A percentile compares a stretch with the other conserved stretches of the same genome.
Conservation (phyloP, 768 basidiomycete species). For the Boletellus emodensis region DNA sequence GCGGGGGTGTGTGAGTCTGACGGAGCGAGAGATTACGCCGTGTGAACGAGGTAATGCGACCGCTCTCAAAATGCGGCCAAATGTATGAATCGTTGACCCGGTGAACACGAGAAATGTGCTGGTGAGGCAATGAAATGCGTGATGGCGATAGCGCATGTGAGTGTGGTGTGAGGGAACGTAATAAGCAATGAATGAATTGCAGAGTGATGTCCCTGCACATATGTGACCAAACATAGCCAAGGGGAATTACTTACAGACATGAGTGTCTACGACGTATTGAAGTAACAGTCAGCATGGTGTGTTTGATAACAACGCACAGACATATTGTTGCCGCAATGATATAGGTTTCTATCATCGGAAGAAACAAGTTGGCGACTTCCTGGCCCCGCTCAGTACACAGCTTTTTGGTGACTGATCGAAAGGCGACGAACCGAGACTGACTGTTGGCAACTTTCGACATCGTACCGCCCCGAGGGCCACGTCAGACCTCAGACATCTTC, state of each 20-base stretch:
- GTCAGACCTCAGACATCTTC: slow-evolving; percentile 28
- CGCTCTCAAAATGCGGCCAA: slow-evolving; percentile 1
- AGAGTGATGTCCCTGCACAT: slow-evolving; percentile 4
- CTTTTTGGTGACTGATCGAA: not conserved
- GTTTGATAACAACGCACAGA: not conserved
- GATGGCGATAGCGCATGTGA: slow-evolving; percentile 6
- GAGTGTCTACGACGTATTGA: not conserved
- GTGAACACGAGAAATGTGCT: slow-evolving; percentile 6
- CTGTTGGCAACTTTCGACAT: not conserved
- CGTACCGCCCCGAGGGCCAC: not conserved
- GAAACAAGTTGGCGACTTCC: not conserved
- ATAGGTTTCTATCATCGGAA: not conserved
- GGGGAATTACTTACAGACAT: not conserved
- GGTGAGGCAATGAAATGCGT: slow-evolving; percentile 1
- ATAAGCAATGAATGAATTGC: slow-evolving; percentile 2
- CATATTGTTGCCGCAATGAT: not conserved
- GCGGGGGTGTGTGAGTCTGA: not conserved
- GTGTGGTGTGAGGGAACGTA: slow-evolving; percentile 10
- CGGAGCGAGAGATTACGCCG: slow-evolving; percentile 1
- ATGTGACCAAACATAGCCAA: not conserved
- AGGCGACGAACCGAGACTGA: not conserved
- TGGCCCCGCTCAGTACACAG: not conserved
- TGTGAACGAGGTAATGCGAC: slow-evolving; percentile 2
- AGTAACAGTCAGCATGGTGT: too few relatives aligned
- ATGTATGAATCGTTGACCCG: slow-evolving; percentile 5